Conservation (phyloP, 2,329 filamentous ascomycete species). For the Ascocoryne sarcoides region DNA sequence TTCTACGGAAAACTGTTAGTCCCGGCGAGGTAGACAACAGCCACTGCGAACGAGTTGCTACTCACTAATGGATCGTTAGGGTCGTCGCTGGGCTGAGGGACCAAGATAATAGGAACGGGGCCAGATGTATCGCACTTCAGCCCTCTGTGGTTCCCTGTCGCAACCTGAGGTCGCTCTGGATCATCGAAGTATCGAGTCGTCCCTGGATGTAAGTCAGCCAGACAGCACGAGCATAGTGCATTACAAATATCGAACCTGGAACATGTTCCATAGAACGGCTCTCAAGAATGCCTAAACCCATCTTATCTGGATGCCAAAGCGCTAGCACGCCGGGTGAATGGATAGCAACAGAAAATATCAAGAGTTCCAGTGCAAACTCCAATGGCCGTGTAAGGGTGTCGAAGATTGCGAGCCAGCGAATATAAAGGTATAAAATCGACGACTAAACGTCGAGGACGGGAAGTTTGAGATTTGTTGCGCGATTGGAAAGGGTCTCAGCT, state of each 20-base stretch:
- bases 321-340: not conserved
- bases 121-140: conserved; percentile 68
- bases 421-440: not conserved
- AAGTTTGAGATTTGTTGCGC: not conserved
- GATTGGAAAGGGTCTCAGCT: not conserved
- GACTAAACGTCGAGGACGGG: not conserved
- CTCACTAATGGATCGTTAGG: conserved; percentile 75
- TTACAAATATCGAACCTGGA: conserved; percentile 54
- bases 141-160: conserved; percentile 32
- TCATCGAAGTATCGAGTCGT: conserved; percentile 59
- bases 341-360: not conserved
- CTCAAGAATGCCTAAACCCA: conserved; percentile 68
- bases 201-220: conserved; percentile 31
- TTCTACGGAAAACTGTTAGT: conserved; percentile 38
- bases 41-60: not conserved
- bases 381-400: not conserved
- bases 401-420: not conserved
- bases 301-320: conserved; percentile 26
- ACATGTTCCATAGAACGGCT: conserved; percentile 48
- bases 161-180: conserved; percentile 38
- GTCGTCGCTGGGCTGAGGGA: conserved; percentile 85
- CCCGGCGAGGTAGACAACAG: not conserved
- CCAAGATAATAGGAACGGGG: conserved; percentile 63
- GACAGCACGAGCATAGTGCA: not conserved
- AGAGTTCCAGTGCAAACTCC: not conserved